Evolutionary conservation across 345 rosid species (phyloP).

Genomic region (Eutrema heterophyllum): DNA sequence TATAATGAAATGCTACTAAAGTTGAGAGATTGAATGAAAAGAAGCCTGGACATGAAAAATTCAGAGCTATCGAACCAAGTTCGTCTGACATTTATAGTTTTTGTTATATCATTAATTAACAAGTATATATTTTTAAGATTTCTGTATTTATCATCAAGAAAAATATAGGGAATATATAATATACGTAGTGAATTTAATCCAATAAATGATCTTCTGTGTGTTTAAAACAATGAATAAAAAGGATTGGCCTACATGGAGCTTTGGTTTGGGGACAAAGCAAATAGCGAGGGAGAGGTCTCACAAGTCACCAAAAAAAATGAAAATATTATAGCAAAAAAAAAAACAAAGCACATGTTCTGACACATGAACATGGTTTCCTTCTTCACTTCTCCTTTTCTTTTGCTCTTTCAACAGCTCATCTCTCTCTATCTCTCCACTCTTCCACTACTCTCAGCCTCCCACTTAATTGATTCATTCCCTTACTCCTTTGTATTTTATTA

Average conservation of each 20-base stretch:
- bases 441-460: conserved; percentile 37
- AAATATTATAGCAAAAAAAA: conserved; percentile 16
- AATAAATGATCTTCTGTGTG: neutral
- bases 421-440: conserved; percentile 28
- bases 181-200: neutral
- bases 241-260: conserved; percentile 31
- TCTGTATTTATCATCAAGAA: neutral
- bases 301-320: no score
- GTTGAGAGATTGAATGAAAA: neutral
- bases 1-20: neutral
- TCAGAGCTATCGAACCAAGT: neutral
- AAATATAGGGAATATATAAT: no score
- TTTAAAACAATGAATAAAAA: conserved; percentile 1
- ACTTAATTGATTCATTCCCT: conserved; percentile 16
- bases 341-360: conserved; percentile 35
- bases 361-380: conserved; percentile 36
- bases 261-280: conserved; percentile 35
- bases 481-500: conserved; percentile 10
- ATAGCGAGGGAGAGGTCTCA: conserved; percentile 21
- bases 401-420: conserved; percentile 31
- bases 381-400: conserved; percentile 30
- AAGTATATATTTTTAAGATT: neutral
- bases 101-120: neutral
- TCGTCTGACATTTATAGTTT: neutral
- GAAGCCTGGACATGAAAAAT: neutral